These are phyloP conservation scores for Pythium sp. DNA, from an alignment of 352 stramenopile species.

Conservation along the genomic window DNA sequence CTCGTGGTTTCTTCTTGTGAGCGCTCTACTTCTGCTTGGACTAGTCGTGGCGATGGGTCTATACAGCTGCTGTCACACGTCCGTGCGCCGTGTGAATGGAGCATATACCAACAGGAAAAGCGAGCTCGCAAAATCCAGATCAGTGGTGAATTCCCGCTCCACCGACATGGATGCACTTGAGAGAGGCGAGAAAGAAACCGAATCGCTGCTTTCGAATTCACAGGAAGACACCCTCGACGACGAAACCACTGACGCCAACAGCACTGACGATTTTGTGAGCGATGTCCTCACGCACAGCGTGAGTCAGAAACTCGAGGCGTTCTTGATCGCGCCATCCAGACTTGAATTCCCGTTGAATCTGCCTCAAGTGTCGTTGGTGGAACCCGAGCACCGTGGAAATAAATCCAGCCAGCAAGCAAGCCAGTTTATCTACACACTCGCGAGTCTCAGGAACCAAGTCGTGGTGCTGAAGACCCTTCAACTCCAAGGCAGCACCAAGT, in stretches of 20 bases:
- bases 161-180: neutral
- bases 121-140: neutral
- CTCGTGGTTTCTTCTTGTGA: conserved; percentile 32
- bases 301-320: neutral
- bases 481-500: neutral
- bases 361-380: neutral
- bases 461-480: conserved; percentile 12
- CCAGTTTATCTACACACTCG: conserved; percentile 8
- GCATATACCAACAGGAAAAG: conserved; percentile 6
- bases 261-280: neutral
- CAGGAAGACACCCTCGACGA: neutral
- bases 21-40: conserved; percentile 17
- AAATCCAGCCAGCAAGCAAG: neutral
- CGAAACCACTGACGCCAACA: neutral
- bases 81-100: neutral
- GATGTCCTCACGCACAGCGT: neutral
- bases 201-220: conserved; percentile 3
- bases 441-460: conserved; percentile 6
- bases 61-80: conserved; percentile 1
- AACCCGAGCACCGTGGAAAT: neutral
- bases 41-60: conserved; percentile 14
- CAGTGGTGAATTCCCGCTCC: neutral
- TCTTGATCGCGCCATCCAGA: neutral
- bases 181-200: conserved; percentile 9
- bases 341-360: neutral